phyloP scores from a whole-genome alignment of 2,329 filamentous ascomycete species.

The Blastomyces emzantsi region DNA sequence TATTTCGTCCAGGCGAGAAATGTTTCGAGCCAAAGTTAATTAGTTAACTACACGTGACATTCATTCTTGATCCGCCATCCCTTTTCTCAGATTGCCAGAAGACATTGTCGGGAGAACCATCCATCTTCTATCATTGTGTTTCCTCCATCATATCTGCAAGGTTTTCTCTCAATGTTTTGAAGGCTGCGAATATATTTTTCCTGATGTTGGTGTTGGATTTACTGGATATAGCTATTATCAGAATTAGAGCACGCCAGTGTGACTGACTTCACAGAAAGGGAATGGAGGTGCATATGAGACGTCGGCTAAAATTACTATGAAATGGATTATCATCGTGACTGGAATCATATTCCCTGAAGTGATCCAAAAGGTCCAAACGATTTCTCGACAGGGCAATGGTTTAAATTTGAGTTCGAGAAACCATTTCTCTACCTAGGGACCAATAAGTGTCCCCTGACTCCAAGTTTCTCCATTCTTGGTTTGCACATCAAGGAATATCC shows the following conservation, averaged over 20 bases:
- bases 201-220: too few species aligned
- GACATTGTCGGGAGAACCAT: too few species aligned
- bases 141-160: not conserved
- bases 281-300: too few species aligned
- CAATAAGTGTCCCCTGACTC: not conserved
- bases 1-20: too few species aligned
- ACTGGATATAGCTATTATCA: too few species aligned
- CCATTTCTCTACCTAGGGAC: not conserved
- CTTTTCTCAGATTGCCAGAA: too few species aligned
- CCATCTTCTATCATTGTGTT: too few species aligned
- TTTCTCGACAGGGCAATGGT: not conserved
- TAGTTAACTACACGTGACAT: too few species aligned
- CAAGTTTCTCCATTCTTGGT: not conserved
- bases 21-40: too few species aligned
- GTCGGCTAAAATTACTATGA: not conserved
- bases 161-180: not conserved
- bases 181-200: not conserved
- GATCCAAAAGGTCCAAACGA: not conserved
- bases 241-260: too few species aligned
- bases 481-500: not conserved
- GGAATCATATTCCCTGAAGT: not conserved
- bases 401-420: not conserved
- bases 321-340: not conserved
- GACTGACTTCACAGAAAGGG: too few species aligned
- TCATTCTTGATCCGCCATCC: too few species aligned